Evolutionary conservation across 352 stramenopile genomes (phyloP), one percentile per base, ranked within the genome.

Genomic region (Globisporangium yorkense): DNA sequence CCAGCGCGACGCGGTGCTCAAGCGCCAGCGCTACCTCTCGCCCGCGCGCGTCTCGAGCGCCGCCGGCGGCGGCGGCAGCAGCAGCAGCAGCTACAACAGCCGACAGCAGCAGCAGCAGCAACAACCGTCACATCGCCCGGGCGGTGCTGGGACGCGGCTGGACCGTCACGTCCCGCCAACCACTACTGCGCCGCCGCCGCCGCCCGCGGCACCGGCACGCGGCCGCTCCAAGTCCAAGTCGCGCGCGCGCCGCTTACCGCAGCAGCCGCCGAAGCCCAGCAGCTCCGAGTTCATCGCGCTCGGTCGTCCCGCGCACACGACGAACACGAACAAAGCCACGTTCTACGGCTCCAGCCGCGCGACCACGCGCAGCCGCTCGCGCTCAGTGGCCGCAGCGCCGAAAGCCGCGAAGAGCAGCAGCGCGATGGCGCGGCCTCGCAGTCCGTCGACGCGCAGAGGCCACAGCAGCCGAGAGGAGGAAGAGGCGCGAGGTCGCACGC

Each of bases 161-260:
- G 20, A 45, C 20, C 21, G 31, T 27, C 46, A 35, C n/a, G 33
- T 47, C 7, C 15, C 53, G 27, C 53, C 56, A 18, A 29, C 5
- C 24, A 0, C 43, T 21, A 2, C 43, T 27, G 39, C 6, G 35
- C 7, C 7, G 27, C 49, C 37, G 3, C 37, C 52, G 40, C 16
- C 27, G 8, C 21, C 50, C n/a, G 50, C 67, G 24, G 71, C 76
- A 33, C 51, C 56, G 35, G 71, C 78, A 45, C 75, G 77, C 50
- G 65, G 65, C 43, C 74, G 75, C 13, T 87, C 77, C 59, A 87
- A 87, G 51, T 87, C 79, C 65, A 87, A 87, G 65, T 84, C 77
- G 0, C 73, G 68, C 33, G 66, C 65, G 4, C 67, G 64, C 12
- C 61, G 59, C 27, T 45, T 65, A 45, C 51, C 68, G 27, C 41